phyloP scores from a whole-genome alignment of 225 moss, liverwort and hornwort genomes.

The Thuidium tamariscinum region DNA sequence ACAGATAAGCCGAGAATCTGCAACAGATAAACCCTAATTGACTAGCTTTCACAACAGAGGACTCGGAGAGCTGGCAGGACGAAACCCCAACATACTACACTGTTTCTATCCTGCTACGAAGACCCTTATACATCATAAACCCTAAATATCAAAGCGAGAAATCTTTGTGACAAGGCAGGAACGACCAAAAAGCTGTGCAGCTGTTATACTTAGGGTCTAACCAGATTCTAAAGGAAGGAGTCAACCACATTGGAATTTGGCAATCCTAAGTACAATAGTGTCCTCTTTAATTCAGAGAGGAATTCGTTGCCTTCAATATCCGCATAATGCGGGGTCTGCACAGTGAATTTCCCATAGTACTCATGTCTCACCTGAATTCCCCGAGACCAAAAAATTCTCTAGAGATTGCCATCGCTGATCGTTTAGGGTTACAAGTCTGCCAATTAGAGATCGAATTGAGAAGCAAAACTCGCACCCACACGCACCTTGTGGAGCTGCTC shows the following conservation, averaged over 20 bases:
- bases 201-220: not conserved
- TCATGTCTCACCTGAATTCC: not conserved
- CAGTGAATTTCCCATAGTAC: not conserved
- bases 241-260: not conserved
- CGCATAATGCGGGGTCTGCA: not conserved
- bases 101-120: not conserved
- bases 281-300: not conserved
- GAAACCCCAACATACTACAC: not conserved
- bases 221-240: not conserved
- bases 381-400: not conserved
- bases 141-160: not conserved
- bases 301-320: not conserved
- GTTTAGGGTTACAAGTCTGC: not conserved
- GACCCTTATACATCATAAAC: not conserved
- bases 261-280: not conserved
- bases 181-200: not conserved
- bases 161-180: too few species aligned
- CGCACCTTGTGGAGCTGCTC: conserved; percentile 80
- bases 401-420: not conserved
- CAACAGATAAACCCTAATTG: not conserved
- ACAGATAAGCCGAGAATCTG: not conserved
- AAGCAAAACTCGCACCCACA: not conserved
- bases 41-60: not conserved
- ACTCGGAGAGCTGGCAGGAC: not conserved
- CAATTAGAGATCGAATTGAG: not conserved